Evolutionary conservation across 176 grass and related monocot genomes (phyloP).

Genomic region (Pontederia paniculata): DNA sequence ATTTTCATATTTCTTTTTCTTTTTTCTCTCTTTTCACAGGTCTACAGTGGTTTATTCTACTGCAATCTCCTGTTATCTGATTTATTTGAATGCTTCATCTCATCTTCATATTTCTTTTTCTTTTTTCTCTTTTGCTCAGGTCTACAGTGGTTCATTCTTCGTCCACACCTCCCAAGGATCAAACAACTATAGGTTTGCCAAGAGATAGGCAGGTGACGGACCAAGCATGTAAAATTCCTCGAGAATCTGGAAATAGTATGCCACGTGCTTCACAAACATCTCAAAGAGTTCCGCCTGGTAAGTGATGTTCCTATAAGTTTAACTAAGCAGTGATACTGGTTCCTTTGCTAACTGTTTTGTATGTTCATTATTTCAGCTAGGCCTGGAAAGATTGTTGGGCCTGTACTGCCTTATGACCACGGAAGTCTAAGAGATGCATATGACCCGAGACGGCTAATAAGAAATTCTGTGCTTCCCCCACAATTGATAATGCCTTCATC

Average conservation of each 20-base stretch:
- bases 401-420: constrained; percentile 8
- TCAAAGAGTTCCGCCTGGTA: constrained; percentile 19
- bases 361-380: constrained; percentile 10
- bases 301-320: not conserved
- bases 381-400: not conserved
- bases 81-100: too few relatives aligned
- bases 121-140: constrained; percentile 13
- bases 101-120: not conserved
- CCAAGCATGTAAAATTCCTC: constrained; percentile 2
- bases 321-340: not conserved
- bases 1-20: not conserved
- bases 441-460: constrained; percentile 9
- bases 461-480: not conserved
- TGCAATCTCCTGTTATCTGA: too few relatives aligned
- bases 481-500: not conserved
- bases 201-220: constrained; percentile 23
- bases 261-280: not conserved
- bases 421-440: constrained; percentile 4
- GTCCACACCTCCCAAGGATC: constrained; percentile 24
- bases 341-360: not conserved
- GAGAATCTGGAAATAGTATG: not conserved
- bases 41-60: constrained; percentile 28
- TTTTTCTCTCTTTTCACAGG: constrained; percentile 12
- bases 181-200: constrained; percentile 12
- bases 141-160: constrained; percentile 28